Percentiles rank a stretch among this genome's conserved stretches.
These are phyloP conservation scores for Ceratobasidium sp. DNA, from an alignment of 1,284 basidiomycete genomes.

Conservation along the genomic window DNA sequence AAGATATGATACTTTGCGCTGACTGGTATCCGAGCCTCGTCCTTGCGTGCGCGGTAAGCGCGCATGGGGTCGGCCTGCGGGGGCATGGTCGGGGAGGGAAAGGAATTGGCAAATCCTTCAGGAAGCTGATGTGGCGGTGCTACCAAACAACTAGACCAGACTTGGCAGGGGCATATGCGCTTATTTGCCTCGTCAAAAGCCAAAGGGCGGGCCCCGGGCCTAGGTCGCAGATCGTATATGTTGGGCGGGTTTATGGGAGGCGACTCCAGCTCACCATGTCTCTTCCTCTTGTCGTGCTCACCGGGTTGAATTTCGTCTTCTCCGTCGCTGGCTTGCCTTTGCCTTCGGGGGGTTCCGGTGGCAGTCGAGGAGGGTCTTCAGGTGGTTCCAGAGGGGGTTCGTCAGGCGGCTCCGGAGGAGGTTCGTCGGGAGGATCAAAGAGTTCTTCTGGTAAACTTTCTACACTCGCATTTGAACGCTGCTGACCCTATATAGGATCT, in stretches of 20 bases:
- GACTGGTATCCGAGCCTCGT: constrained; percentile 70
- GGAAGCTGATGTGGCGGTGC: constrained; percentile 31
- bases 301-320: background rate
- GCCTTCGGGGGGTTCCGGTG: constrained; percentile 31
- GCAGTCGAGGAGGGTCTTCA: constrained; percentile 10
- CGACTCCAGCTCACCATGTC: constrained; percentile 2
- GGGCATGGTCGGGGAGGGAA: constrained; percentile 14
- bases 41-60: constrained; percentile 79
- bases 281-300: background rate
- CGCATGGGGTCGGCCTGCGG: constrained; percentile 70
- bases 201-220: background rate
- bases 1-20: constrained; percentile 87
- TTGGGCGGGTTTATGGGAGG: background rate
- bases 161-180: constrained; percentile 26
- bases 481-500: constrained; percentile 12
- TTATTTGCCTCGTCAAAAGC: background rate
- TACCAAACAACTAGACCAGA: background rate
- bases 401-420: constrained; percentile 1
- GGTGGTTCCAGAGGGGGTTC: constrained; percentile 26
- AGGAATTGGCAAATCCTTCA: background rate
- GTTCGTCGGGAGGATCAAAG: background rate
- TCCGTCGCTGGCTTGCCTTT: constrained; percentile 25
- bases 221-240: background rate
- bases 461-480: background rate
- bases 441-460: background rate